Evolutionary conservation across 345 rosid genomes (phyloP), one percentile per base, ranked within the genome.

Genomic region (Sisymbrium irio): DNA sequence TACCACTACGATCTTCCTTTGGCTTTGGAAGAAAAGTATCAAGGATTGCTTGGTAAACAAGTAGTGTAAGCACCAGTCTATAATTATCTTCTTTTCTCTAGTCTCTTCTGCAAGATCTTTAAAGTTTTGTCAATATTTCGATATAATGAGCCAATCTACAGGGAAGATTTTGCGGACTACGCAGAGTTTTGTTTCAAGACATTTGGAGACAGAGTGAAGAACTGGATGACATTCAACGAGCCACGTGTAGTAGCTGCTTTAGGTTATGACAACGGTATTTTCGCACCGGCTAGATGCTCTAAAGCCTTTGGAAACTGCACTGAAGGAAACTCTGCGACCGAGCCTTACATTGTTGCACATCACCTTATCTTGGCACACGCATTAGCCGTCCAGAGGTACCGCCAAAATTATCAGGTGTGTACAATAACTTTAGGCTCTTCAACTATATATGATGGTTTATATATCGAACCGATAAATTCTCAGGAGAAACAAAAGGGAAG

Each of bases 221-320:
- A 95, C 37, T 95, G 99, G 98, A 87, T 87, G 97, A 92, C 98
- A 7, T 95, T 88, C 71, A 95, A 95, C 39, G 99, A 95, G 60
- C 99, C 99, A 0, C 81, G 99, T 54, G 97, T 95, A 9, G 87
- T 92, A 33, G 94, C 96, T 36, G 99, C 99, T 4, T 83, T 95
- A 17, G 98, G 98, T 6, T 95, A 92, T 32, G 98, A 92, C 55
- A 90, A 75, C 2, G 99, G 99, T 2, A 76, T 84, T 68, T 84
- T 86, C 41, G 96, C 99, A 6, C 98, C 98, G 0, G 97, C 85
- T 11, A 82, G 99, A 69, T 95, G 99, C 74, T 92, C 97, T 9
- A 88, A 92, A 72, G 81, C 91, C 33, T 91, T 51, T 65, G 98
- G 98, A 39, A 92, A 95, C 25, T 95, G 98, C 64, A 83, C 92